phyloP scores from a whole-genome alignment of 805 yeast genomes.

The Myxozyma mucilagina region DNA sequence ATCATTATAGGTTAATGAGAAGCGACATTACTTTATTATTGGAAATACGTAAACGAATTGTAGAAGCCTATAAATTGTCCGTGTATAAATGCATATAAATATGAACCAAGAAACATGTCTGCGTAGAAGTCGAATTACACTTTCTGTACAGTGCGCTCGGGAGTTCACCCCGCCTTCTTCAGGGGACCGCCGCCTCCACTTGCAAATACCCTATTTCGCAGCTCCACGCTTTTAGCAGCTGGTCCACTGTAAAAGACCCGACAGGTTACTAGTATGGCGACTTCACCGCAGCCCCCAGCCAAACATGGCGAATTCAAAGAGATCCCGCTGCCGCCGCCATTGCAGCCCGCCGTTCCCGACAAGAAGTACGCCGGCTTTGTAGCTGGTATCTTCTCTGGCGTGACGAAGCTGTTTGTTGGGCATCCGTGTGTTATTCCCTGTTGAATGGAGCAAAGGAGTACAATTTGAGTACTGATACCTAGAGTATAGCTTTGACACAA shows the following conservation, averaged over 20 bases:
- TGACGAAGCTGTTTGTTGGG: constrained; percentile 84
- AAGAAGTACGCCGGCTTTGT: constrained; percentile 58
- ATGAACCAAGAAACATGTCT: too few relatives aligned
- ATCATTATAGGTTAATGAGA: constrained; percentile 1
- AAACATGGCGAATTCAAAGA: constrained; percentile 1
- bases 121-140: too few relatives aligned
- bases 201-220: too few relatives aligned
- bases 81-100: not conserved
- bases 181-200: too few relatives aligned
- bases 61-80: not conserved
- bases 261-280: not conserved
- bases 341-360: constrained; percentile 24
- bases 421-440: constrained; percentile 57
- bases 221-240: too few relatives aligned
- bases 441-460: not conserved
- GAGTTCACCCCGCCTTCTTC: too few relatives aligned
- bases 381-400: constrained; percentile 87
- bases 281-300: not conserved
- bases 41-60: not conserved
- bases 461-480: not conserved
- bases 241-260: too few relatives aligned
- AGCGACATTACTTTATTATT: not conserved
- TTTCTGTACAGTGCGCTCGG: too few relatives aligned
- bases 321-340: constrained; percentile 25
- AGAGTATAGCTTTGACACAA: constrained; percentile 63